Evolutionary conservation across 2,329 filamentous ascomycete genomes (phyloP), one percentile per base, ranked within the genome.

Genomic region (Didymella glomerata): DNA sequence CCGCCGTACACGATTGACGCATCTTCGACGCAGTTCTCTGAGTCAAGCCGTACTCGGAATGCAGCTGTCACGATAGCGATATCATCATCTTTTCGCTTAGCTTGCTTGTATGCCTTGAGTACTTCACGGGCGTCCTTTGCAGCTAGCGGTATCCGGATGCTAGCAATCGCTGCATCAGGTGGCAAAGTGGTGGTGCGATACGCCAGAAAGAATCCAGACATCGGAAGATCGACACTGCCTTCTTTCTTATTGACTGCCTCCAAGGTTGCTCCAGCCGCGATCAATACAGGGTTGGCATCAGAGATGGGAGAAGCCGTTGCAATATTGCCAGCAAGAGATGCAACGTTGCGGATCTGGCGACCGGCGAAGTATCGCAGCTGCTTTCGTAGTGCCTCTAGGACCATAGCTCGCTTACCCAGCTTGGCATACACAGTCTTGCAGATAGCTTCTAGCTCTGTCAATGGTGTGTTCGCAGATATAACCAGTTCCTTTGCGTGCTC

Each of bases 61-160:
- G 93, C 92, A 24, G 90, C 88, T 30, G 94, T 98, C 20, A 97
- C 95, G 67, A 98, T 98, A 2, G 94, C 95, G 71, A 98, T 98
- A 71, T 98, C 94, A 70, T 98, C 94, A 69, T 98, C 94, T 74
- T 97, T 97, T 62, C 95, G 83, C 81, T 98, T 98, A 0, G 95
- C 88, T 75, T 98, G 94, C 77, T 98, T 98, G 79, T 97, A 98
- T 0, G 93, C 89, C 52, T 91, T 87, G 72, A 96, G 87, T 69
- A 90, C 90, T 74, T 97, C 93, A 4, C 90, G 87, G 61, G 88
- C 88, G 38, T 85, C 83, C 1, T 82, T 81, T 0, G 89, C 88
- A 2, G 71, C 63, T 1, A 91, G 78, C 0, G 95, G 94, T 52
- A 98, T 91, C 2, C 90, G 86, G 61, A 98, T 90, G 27, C 88